These are phyloP conservation scores for Russula olivacea DNA, from an alignment of 768 basidiomycete species.

Conservation along the genomic window DNA sequence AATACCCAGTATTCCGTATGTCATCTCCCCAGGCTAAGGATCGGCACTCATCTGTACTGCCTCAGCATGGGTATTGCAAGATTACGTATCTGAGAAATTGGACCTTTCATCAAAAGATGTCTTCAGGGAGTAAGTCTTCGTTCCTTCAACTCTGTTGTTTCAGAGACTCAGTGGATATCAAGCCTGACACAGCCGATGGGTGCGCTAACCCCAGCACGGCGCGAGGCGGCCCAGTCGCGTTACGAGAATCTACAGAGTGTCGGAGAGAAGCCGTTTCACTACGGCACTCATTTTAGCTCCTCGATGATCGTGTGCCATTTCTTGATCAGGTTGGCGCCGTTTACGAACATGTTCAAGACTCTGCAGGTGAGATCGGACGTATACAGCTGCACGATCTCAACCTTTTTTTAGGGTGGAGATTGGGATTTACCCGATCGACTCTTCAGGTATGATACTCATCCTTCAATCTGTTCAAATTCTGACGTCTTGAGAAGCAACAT, in stretches of 20 bases:
- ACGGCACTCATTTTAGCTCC: conserved; percentile 92
- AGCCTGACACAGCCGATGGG: conserved; percentile 86
- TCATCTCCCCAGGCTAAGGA: not conserved
- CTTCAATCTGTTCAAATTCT: conserved; percentile 17
- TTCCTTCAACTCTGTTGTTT: not conserved
- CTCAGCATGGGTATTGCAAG: conserved; percentile 82
- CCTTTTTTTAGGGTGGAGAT: conserved; percentile 65
- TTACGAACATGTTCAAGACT: conserved; percentile 93
- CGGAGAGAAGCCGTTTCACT: conserved; percentile 84
- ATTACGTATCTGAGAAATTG: conserved; percentile 68
- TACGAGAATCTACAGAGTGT: conserved; percentile 74
- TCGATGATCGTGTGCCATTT: conserved; percentile 98
- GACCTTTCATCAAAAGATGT: conserved; percentile 56
- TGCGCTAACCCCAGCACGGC: conserved; percentile 66
- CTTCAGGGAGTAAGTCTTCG: conserved; percentile 58
- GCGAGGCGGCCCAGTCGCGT: conserved; percentile 68
- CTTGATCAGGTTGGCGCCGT: conserved; percentile 83
- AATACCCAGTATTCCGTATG: conserved; percentile 88
- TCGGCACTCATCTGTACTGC: not conserved
- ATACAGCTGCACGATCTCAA: not conserved
- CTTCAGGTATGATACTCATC: conserved; percentile 46
- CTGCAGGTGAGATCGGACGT: conserved; percentile 44
- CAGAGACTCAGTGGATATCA: not conserved
- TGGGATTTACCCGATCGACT: conserved; percentile 91
- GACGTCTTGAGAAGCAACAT: conserved; percentile 49